Percentiles rank a stretch among this genome's conserved stretches.
phyloP scores from a whole-genome alignment of 805 yeast species.

The Lipomyces kockii region DNA sequence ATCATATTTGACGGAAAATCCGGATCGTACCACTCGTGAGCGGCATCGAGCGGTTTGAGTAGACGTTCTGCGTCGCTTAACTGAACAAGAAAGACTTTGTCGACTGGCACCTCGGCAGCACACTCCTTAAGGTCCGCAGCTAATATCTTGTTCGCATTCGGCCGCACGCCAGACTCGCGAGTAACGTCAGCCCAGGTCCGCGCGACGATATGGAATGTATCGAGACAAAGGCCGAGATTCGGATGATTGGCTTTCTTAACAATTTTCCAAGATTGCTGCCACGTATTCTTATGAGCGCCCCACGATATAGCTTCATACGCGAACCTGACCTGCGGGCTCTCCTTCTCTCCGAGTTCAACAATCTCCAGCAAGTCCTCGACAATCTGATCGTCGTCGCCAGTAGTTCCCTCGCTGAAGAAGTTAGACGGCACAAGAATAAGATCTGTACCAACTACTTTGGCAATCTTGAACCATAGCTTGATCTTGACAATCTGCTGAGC shows the following conservation, averaged over 20 bases:
- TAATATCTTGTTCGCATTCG: constrained; percentile 24
- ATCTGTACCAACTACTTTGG: constrained; percentile 17
- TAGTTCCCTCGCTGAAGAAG: constrained; percentile 8
- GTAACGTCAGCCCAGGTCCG: constrained; percentile 33
- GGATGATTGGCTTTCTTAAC: constrained; percentile 38
- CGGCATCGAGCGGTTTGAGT: constrained; percentile 12
- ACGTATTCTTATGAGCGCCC: constrained; percentile 39
- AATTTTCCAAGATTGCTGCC: constrained; percentile 37
- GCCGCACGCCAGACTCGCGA: constrained; percentile 13
- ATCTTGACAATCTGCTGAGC: constrained; percentile 15
- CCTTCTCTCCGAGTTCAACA: constrained; percentile 27
- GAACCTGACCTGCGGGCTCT: constrained; percentile 33
- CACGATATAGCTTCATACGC: constrained; percentile 45
- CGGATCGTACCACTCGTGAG: constrained; percentile 9
- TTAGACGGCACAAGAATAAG: constrained; percentile 30
- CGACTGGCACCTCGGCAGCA: constrained; percentile 25
- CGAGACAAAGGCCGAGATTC: constrained; percentile 44
- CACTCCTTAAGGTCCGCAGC: constrained; percentile 18
- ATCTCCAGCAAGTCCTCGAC: constrained; percentile 24
- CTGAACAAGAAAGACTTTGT: constrained; percentile 42
- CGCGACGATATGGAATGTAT: constrained; percentile 43
- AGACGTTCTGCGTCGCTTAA: constrained; percentile 39
- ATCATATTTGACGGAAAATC: constrained; percentile 10
- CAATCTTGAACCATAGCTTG: constrained; percentile 25
- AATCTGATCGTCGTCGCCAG: constrained; percentile 23